Evolutionary conservation across 2,329 filamentous ascomycete genomes (phyloP), one percentile per base, ranked within the genome.

Genomic region (Calonectria naviculata): DNA sequence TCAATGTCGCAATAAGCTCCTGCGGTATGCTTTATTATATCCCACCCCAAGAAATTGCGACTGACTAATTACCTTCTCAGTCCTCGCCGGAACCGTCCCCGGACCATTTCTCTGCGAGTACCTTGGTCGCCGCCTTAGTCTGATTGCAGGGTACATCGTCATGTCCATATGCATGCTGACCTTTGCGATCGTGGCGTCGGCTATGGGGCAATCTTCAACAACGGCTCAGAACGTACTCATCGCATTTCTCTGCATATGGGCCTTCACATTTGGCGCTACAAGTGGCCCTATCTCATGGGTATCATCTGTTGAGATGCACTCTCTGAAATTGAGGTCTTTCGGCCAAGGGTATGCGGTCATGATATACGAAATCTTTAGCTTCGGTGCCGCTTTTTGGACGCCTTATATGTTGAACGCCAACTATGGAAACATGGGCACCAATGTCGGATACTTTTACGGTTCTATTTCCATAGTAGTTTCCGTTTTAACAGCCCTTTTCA

Each of bases 401-500:
- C 65, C 65, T 2, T 67, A 67, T 28, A 67, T 67, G 65, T 12
- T 67, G 19, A 49, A 61, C 13, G 24, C 54, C 4, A 21, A 49
- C 7, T 67, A 67, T 19, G 65, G 65, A 15, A 61, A 67, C 5
- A 67, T 67, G 65, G 65, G 65, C 21, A 67, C 65, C n/a, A 61
- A 61, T 24, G 65, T 67, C 4, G 65, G 65, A 19, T 67, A 67
- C 24, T 67, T 67, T 24, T 67, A 67, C 24, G n/a, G n/a, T 34
- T 56, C 21, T 9, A 38, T 61, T 24, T 47, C 65, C 8, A 17
- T 61, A 17, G 29, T 49, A 2, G 21, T 67, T 7, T 36, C 60
- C 24, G 42, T 34, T 2, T 29, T 67, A 5, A 49, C 52, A 3
- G 38, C 52, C 17, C 3, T 52, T n/a, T 67, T 67, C n/a, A 19